Conservation (phyloP, 1,139 yeast species). For the Geotrichum bryndzae region DNA sequence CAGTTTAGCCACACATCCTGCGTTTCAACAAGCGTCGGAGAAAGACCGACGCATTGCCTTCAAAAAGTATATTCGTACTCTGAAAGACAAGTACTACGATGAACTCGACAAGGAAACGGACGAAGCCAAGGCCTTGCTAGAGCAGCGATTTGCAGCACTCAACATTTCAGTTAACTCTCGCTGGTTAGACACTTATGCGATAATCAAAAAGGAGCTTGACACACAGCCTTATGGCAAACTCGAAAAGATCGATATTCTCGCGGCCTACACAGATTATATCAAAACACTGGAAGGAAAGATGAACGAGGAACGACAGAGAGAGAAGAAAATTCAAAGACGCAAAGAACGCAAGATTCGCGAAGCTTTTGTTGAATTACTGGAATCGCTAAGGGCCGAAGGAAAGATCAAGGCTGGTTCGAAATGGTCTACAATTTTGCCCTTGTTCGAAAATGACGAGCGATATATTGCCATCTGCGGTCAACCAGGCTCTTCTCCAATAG, state of each 20-base stretch:
- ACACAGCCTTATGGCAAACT: slow-evolving; percentile 54
- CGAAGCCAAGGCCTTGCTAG: slow-evolving; percentile 23
- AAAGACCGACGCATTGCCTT: slow-evolving; percentile 39
- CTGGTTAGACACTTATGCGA: slow-evolving; percentile 46
- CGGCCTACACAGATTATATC: slow-evolving; percentile 47
- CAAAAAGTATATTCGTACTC: slow-evolving; percentile 42
- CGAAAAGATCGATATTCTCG: slow-evolving; percentile 54
- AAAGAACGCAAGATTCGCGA: slow-evolving; percentile 63
- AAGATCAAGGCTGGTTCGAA: slow-evolving; percentile 49
- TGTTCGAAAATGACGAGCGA: slow-evolving; percentile 51
- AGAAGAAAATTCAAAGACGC: slow-evolving; percentile 40
- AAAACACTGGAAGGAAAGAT: slow-evolving; percentile 40
- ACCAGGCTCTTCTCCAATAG: slow-evolving; percentile 73
- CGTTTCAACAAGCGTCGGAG: slow-evolving; percentile 39
- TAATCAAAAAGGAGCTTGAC: slow-evolving; percentile 44
- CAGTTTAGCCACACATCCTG: slow-evolving; percentile 56
- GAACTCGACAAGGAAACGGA: slow-evolving; percentile 22
- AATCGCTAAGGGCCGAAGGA: slow-evolving; percentile 36
- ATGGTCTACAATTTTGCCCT: slow-evolving; percentile 53
- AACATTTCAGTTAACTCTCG: slow-evolving; percentile 32
- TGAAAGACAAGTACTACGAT: slow-evolving; percentile 41
- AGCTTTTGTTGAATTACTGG: slow-evolving; percentile 47
- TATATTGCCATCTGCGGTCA: slow-evolving; percentile 66
- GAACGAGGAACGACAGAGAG: slow-evolving; percentile 36
- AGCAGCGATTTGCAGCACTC: slow-evolving; percentile 28